These are phyloP conservation scores for Lachnellula cervina DNA, from an alignment of 2,329 filamentous ascomycete species.

Conservation along the genomic window DNA sequence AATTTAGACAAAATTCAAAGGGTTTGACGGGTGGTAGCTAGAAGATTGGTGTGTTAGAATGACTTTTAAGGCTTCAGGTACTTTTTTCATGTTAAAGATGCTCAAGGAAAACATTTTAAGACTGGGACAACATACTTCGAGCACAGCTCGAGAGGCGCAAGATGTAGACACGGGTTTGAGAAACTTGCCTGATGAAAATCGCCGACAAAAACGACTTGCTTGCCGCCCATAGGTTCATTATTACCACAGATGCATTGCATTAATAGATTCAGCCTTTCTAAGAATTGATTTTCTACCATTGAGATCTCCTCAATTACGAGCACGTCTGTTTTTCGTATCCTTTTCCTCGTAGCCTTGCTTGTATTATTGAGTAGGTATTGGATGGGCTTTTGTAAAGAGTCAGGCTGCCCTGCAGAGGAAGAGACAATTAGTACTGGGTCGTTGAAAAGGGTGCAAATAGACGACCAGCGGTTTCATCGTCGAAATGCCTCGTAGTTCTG, in stretches of 20 bases:
- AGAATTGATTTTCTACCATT: constrained; percentile 28
- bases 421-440: too few species aligned
- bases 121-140: too few species aligned
- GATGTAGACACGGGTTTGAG: too few species aligned
- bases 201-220: constrained; percentile 27
- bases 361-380: constrained; percentile 1
- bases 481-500: too few species aligned
- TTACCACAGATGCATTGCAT: constrained; percentile 13
- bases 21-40: constrained; percentile 28
- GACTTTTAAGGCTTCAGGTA: too few species aligned
- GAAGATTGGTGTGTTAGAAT: too few species aligned
- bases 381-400: constrained; percentile 18
- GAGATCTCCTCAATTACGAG: constrained; percentile 28
- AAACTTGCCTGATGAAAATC: constrained; percentile 21
- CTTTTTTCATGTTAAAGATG: too few species aligned
- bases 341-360: constrained; percentile 1
- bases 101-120: too few species aligned
- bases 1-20: constrained; percentile 23
- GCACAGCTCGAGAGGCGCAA: too few species aligned
- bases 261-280: constrained; percentile 23
- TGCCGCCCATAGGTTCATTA: constrained; percentile 22
- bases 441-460: too few species aligned
- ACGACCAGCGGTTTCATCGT: too few species aligned
- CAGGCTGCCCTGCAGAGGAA: constrained; percentile 9
- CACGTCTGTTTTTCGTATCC: constrained; percentile 11